Evolutionary conservation across 495 filamentous ascomycete genomes (phyloP), one percentile per base, ranked within the genome.

Genomic region (Glutinoglossum americanum): DNA sequence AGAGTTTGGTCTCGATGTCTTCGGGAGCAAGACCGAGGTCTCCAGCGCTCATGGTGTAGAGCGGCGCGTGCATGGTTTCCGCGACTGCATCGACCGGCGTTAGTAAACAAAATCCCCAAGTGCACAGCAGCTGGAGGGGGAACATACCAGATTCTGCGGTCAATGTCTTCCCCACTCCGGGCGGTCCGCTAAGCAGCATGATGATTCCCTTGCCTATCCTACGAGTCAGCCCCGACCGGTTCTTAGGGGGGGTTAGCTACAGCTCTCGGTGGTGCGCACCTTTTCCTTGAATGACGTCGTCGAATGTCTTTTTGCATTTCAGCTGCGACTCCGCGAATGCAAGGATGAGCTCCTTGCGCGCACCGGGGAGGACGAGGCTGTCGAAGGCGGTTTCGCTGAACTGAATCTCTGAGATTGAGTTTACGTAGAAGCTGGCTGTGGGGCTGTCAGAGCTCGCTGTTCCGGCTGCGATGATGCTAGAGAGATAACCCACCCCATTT

Each of bases 91-190:
- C 17, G 13, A 45, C 17, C 17, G 17, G 41, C 17, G n/a, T 45
- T 7, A 45, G 19, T 10, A 23, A 44, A 76, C 80, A 56, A 89
- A 93, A 21, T 21, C 21, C 10, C 41, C 17, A 15, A 41, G 15
- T 15, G 37, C 5, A 7, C 37, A 13, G 37, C 37, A 41, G 15
- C 15, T 11, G 15, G 15, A 17, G 37, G 13, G 13, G 15, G 37
- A 15, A 41, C 15, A 41, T 41, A 41, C 37, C 90, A 17, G 83
- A 81, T 64, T 93, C 87, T 1, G 85, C 88, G 0, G 88, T 94
- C 4, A 94, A 73, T 0, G 87, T 94, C 72, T 94, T 94, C 49
- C 87, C 87, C 0, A 85, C 88, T 23, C 86, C 86, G 0, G 87
- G 85, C 10, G 86, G 85, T 0, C 88, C 88, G 57, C 74, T 73